Evolutionary conservation across 768 basidiomycete species (phyloP), one percentile per base, ranked within the genome.

Genomic region (Brasilioporus rufonigricans): DNA sequence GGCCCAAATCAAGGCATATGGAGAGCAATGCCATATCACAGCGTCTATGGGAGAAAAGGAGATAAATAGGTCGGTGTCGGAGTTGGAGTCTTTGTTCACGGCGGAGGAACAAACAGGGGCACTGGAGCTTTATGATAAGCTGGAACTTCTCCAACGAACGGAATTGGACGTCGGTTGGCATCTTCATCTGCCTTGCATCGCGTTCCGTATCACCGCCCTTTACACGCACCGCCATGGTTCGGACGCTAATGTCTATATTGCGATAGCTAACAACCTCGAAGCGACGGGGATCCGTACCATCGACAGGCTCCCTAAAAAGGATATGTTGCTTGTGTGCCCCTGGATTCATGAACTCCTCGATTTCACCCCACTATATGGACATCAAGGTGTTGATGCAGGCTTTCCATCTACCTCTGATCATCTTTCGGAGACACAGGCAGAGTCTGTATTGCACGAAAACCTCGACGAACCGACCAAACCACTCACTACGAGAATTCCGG

Each of bases 321-420:
- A 21, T 4, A 8, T 50, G 27, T 39, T 50, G 5, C 60, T 59
- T 6, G 51, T 44, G 16, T 53, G 48, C 9, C 58, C 58, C 10
- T 59, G 60, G 57, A 39, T 52, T 32, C 53, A 48, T 18, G 51
- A 45, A 32, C 48, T 57, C 44, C 57, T 50, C 23, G 48, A 41
- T 23, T 26, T 26, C 3, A 10, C 16, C 11, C 10, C 16, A 9
- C 23, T 36, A 18, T 19, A 36, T 39, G 27, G 9, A 5, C 27
- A 29, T 29, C 27, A 29, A 29, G 27, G 27, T 9, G 27, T 29
- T 29, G 27, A 29, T 4, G 27, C 27, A 29, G 9, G 5, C 9
- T 29, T 9, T 29, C 27, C 9, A 9, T 29, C 27, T 29, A 29
- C 27, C 27, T 29, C 27, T 29, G 27, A 9, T 29, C 27, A 29